phyloP scores from a whole-genome alignment of 1,284 basidiomycete species.

The Cryptococcus sp. region DNA sequence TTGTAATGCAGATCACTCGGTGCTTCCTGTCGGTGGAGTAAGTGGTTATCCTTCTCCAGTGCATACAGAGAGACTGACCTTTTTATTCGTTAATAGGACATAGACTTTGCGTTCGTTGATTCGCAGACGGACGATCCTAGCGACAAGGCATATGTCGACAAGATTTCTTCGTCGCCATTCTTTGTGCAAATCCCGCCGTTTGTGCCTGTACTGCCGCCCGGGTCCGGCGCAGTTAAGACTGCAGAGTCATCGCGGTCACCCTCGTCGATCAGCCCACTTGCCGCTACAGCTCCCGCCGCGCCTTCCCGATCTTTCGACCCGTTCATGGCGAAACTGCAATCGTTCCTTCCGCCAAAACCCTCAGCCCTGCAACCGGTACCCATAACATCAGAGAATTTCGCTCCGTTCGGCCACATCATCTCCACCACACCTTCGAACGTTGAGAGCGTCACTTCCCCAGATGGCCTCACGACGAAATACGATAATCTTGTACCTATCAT shows the following conservation, averaged over 20 bases:
- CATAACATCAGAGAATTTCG: conserved; percentile 67
- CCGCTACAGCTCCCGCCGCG: too few species aligned
- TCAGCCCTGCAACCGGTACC: conserved; percentile 23
- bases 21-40: conserved; percentile 74
- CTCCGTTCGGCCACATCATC: conserved; percentile 78
- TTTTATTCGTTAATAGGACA: conserved; percentile 55
- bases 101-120: conserved; percentile 80
- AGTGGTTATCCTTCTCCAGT: conserved; percentile 22
- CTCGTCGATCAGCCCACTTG: too few species aligned
- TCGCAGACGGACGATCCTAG: conserved; percentile 75
- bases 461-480: conserved; percentile 68
- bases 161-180: conserved; percentile 17
- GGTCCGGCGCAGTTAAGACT: neutral
- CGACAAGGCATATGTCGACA: conserved; percentile 71
- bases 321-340: too few species aligned
- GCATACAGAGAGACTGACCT: neutral
- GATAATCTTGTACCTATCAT: conserved; percentile 72
- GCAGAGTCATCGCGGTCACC: neutral
- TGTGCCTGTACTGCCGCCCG: conserved; percentile 5
- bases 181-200: conserved; percentile 38
- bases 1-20: conserved; percentile 69
- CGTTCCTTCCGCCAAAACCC: too few species aligned
- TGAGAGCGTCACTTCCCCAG: conserved; percentile 61
- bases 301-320: too few species aligned
- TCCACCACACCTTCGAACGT: conserved; percentile 61